Conservation (phyloP, 164 flowering plant species). For the Stephania cephalantha region DNA sequence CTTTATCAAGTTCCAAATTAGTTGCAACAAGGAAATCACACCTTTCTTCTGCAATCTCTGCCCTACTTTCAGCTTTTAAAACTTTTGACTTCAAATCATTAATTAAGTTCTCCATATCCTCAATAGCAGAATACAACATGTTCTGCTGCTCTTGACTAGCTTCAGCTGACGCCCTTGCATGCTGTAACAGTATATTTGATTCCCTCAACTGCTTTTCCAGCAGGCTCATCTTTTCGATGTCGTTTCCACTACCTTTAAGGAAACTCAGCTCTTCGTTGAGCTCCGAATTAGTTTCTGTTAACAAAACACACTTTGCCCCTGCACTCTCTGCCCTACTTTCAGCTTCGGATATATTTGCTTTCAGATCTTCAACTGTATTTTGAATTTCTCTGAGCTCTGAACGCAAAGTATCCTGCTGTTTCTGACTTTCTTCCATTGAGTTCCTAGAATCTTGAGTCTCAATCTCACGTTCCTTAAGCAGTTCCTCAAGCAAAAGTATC, state of each 20-base stretch:
- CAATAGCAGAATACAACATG: conserved; percentile 24
- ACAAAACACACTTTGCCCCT: conserved; percentile 37
- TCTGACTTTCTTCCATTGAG: conserved; percentile 31
- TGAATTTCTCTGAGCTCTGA: conserved; percentile 41
- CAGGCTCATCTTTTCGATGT: conserved; percentile 35
- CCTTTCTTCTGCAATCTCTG: conserved; percentile 49
- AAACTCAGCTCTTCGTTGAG: conserved; percentile 49
- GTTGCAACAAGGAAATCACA: conserved; percentile 38
- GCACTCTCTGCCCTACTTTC: conserved; percentile 46
- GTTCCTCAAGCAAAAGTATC: conserved; percentile 39
- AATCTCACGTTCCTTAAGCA: conserved; percentile 35
- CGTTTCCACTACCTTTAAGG: conserved; percentile 38
- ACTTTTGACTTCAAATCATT: conserved; percentile 40
- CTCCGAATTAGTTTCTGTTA: conserved; percentile 42
- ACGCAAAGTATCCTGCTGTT: conserved; percentile 18
- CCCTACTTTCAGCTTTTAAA: conserved; percentile 39
- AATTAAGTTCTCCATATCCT: conserved; percentile 40
- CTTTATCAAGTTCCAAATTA: conserved; percentile 49
- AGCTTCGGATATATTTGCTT: conserved; percentile 32
- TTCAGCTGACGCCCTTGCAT: conserved; percentile 28
- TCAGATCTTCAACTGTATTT: conserved; percentile 28
- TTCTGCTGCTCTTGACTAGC: conserved; percentile 33
- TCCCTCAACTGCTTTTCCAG: conserved; percentile 46
- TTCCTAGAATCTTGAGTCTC: conserved; percentile 25
- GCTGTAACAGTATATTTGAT: conserved; percentile 32